Base-by-base conservation (phyloP, 164 flowering plant species). In the Akebia trifoliata region DNA sequence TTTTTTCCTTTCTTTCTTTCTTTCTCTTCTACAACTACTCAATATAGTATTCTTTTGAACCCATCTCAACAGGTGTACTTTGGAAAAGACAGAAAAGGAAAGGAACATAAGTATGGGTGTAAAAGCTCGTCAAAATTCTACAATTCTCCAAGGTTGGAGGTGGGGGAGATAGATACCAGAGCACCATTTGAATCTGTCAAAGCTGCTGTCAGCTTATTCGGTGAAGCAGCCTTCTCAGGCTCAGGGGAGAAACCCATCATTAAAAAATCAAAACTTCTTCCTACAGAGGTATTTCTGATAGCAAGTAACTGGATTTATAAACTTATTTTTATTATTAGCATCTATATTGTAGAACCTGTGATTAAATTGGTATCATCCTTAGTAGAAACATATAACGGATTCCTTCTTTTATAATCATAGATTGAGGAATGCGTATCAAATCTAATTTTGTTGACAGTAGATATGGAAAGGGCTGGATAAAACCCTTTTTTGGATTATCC, bases 101-200 rank as follows among this genome's bases (percentile, higher is more conserved):
- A 34, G 32, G 14, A 40, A 1, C 50, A 60, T 26, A 59, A 71
- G 30, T 12, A 86, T 85, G 94, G 84, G 60, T 22, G 72, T 76
- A 29, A 81, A 81, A 64, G 77, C 66, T 46, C 72, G 44, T 34
- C 69, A 65, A 56, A 73, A 56, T 65, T 56, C 72, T 37, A 74
- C 70, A 38, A 69, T 47, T 82, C 91, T 51, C 70, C 89, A 5
- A 85, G 64, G 66, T 81, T 53, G 15, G 87, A 72, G 74, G 89
- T 87, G 25, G 97, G 97, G 35, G 98, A 93, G 74, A 84, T 93
- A 54, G 97, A 93, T 72, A 93, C 98, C n/a, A 81, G 97, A 17
- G 84, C 97, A 43, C 98, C 98, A 31, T 90, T 93, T 75, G 90
- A 86, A 54, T 93, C 98, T 62, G 98, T 93, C 57, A 93, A 82